Base-by-base conservation (phyloP, 2,329 filamentous ascomycete genomes). In the Mariannaea sp. region DNA sequence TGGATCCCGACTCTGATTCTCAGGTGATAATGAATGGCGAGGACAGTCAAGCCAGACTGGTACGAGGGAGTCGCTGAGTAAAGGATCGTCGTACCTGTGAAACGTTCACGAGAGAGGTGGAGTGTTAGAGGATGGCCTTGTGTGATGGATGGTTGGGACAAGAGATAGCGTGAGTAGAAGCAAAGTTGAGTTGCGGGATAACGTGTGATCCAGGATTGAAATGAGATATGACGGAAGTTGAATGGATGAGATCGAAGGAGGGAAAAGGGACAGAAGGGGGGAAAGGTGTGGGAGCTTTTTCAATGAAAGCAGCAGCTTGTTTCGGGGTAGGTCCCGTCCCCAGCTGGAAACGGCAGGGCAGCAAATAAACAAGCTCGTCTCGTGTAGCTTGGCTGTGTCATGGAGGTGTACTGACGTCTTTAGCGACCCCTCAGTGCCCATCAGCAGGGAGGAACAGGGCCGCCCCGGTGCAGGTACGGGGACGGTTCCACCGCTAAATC, bases 31-130 rank as follows among this genome's bases (percentile, higher is more conserved):
- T 33, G 49, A 59, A 52, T 66, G 68, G 29, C 55, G 63, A 39
- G 60, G 62, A 46, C 63, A 68, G 39, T 58, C 57, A 51, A 61
- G 45, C 30, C 60, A 60, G 49, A 54, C 56, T 20, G 60, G 57
- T 40, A 62, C 58, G 38, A 68, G 55, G 17, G 20, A 39, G 48
- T 62, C 53, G 45, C 66, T 61, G 47, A 67, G 55, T 39, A 58
- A 33, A 42, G 36, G 52, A 48, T 65, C 49, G 61, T 57, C 57
- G 49, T n/a, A n/a, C n/a, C 58, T 65, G 59, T 56, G 53, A 53
- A 57, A 44, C 30, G 44, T n/a, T n/a, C n/a, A 59, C 66, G 54
- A 66, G 64, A 48, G 35, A 30, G 16, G 53, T 40, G 51, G 48
- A 42, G 47, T 27, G 36, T 46, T 43, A 46, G 52, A 44, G 57